A percentile compares a stretch with the other conserved stretches of the same genome.
These are phyloP conservation scores for Colletotrichum sp. DNA, from an alignment of 2,329 filamentous ascomycete species.

Conservation along the genomic window DNA sequence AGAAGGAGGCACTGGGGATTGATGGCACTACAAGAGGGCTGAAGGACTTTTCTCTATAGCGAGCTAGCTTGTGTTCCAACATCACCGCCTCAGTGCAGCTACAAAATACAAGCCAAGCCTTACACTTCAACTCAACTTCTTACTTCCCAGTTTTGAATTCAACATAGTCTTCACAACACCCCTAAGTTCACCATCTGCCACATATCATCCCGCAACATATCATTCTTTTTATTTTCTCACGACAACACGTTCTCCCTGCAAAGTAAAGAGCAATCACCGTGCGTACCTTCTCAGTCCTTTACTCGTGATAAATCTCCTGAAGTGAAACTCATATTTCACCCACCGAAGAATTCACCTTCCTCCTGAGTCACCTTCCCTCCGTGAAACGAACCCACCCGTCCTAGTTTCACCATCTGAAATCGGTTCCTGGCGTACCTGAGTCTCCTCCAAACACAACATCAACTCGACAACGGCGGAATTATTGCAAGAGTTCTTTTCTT, in stretches of 20 bases:
- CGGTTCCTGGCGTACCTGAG: too few species aligned
- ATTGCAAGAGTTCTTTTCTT: not conserved
- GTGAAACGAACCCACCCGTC: not conserved
- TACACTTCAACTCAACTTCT: not conserved
- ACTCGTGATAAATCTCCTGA: accelerated
- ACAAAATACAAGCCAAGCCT: not conserved
- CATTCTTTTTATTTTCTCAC: not conserved
- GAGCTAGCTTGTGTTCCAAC: not conserved
- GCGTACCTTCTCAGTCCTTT: not conserved
- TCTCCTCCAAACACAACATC: not conserved
- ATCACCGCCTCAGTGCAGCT: not conserved
- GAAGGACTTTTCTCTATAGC: constrained; percentile 11
- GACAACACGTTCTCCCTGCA: not conserved
- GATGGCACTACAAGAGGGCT: not conserved
- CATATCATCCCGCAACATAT: not conserved
- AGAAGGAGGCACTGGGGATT: constrained; percentile 39
- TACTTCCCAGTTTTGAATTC: not conserved
- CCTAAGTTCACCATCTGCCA: not conserved
- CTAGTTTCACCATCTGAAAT: too few species aligned
- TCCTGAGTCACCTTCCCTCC: not conserved
- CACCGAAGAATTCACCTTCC: not conserved
- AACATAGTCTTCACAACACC: not conserved
- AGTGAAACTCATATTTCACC: not conserved
- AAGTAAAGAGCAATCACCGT: not conserved
- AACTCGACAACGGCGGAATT: not conserved